A percentile compares a stretch with the other conserved stretches of the same genome.
Conservation (phyloP, 2,329 filamentous ascomycete species). For the Setomelanomma holmii region DNA sequence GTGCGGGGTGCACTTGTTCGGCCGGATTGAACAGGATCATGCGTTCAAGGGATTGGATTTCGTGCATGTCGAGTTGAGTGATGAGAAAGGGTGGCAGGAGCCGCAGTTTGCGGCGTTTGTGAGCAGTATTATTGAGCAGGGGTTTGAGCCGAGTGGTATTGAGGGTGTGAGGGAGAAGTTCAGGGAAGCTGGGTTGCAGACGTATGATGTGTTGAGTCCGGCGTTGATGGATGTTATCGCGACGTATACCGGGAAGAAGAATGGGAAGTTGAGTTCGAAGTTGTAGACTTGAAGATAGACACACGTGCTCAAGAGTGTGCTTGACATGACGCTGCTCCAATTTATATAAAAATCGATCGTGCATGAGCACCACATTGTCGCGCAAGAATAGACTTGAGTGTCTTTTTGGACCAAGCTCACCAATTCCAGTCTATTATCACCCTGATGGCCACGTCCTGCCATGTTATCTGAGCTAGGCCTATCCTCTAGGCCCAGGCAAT, state of each 20-base stretch:
- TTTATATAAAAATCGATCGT: no score
- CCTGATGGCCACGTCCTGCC: no score
- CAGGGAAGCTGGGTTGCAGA: constrained; percentile 62
- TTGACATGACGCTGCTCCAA: no score
- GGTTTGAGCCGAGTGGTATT: constrained; percentile 64
- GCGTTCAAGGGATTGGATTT: constrained; percentile 74
- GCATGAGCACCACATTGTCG: no score
- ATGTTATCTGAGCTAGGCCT: no score
- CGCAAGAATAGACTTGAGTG: no score
- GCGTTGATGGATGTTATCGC: constrained; percentile 64
- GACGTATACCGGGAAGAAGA: constrained; percentile 61
- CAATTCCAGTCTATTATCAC: no score
- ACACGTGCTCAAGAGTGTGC: no score
- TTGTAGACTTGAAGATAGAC: no score
- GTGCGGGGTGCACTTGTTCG: constrained; percentile 67
- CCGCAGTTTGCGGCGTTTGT: constrained; percentile 75
- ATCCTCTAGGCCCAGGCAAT: no score
- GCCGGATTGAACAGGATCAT: constrained; percentile 70
- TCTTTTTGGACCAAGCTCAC: no score
- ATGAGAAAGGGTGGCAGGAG: constrained; percentile 72
- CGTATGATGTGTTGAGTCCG: constrained; percentile 69
- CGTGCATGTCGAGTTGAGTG: constrained; percentile 68
- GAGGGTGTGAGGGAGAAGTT: constrained; percentile 63
- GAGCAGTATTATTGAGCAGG: constrained; percentile 72
- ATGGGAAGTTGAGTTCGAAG: constrained; percentile 38